Conservation (phyloP, 805 yeast species). For the Ogataea zsoltii region DNA sequence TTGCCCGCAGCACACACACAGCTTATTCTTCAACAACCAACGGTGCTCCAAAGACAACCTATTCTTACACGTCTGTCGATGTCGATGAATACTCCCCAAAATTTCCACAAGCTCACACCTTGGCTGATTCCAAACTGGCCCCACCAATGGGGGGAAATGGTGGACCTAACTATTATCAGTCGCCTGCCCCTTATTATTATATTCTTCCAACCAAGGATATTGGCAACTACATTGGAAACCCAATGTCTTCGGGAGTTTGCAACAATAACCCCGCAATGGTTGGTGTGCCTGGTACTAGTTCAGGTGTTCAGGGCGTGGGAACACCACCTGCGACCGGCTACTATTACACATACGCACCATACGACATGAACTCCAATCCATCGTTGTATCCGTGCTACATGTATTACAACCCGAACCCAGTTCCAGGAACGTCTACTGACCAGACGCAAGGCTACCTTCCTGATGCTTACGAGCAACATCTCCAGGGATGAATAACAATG, state of each 20-base stretch:
- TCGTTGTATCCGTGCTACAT: conserved; percentile 34
- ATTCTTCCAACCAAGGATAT: conserved; percentile 32
- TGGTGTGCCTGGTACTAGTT: conserved; percentile 13
- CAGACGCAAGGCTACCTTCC: conserved; percentile 16
- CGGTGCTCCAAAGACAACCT: conserved; percentile 30
- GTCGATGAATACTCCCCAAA: conserved; percentile 24
- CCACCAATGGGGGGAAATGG: conserved; percentile 13
- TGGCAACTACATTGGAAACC: conserved; percentile 18
- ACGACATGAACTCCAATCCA: conserved; percentile 24
- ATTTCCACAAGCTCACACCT: conserved; percentile 9
- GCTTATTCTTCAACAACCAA: conserved; percentile 27
- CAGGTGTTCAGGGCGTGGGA: conserved; percentile 18
- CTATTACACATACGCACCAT: conserved; percentile 32
- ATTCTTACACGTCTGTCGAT: conserved; percentile 32
- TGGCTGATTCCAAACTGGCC: conserved; percentile 11
- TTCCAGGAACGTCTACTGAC: conserved; percentile 23
- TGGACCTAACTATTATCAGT: conserved; percentile 21
- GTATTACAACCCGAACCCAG: conserved; percentile 31
- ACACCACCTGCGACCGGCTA: conserved; percentile 28
- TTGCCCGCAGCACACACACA: conserved; percentile 26
- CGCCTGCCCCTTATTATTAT: conserved; percentile 31
- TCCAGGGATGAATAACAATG: neutral
- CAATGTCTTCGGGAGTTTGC: conserved; percentile 15
- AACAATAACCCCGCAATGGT: conserved; percentile 14
- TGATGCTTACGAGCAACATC: conserved; percentile 20